Base-by-base conservation (phyloP, 345 rosid genomes). In the Gynandropsis gynandra region DNA sequence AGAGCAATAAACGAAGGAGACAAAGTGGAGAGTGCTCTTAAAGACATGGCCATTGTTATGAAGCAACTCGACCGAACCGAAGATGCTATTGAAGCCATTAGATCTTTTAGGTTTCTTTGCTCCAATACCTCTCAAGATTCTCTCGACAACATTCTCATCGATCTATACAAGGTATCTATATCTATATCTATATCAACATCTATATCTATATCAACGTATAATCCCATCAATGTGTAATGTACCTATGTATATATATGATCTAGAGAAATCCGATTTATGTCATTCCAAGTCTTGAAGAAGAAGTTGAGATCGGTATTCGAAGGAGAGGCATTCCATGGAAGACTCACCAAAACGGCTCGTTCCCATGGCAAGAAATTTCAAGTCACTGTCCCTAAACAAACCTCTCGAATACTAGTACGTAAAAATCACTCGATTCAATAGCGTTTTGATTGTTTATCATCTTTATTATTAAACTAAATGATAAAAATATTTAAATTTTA, bases 301-400 rank as follows among this genome's bases (percentile, higher is more conserved):
- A 92, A 87, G 73, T 67, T 92, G n/a, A 69, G 90, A 34, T 47
- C 67, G 71, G 87, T 92, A 62, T 87, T 78, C 59, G 86, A 74
- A 65, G 96, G 98, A 16, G 90, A 75, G 61, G 78, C 76, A 54
- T 92, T 92, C 66, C 72, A 85, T 17, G 98, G 98, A 14, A 82
- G 74, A 52, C 81, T 86, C 0, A 92, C 97, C 33, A 92, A 81
- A 66, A 92, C 95, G 1, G 97, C 98, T 5, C 83, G 98, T 12
- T 92, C 95, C 9, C 98, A 85, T 10, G 98, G 97, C 65, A 87
- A 83, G 75, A 92, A 85, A 48, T 87, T 92, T 46, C 98, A 78
- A 56, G 98, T 92, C 42, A 84, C 98, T 0, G 86, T 92, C 16
- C 64, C 76, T 70, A 97, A 92, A 72, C 95, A 92, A 65, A 83